Base-by-base conservation (phyloP, 768 basidiomycete genomes). In the Pholiota conissans region DNA sequence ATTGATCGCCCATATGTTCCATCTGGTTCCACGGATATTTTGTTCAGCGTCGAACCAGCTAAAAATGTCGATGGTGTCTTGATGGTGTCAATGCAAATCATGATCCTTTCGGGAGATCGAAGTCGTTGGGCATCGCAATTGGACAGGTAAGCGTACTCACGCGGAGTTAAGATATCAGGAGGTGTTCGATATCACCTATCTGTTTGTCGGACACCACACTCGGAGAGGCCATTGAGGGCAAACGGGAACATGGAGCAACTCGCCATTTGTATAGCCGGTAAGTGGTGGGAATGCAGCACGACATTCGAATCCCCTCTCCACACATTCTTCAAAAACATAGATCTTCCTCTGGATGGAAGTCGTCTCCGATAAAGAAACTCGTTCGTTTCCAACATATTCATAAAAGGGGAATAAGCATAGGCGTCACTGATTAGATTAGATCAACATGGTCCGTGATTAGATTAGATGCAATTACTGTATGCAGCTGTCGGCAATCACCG, bases 401-500 rank as follows among this genome's bases (percentile, higher is more conserved):
- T n/a, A n/a, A n/a, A n/a, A n/a, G n/a, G n/a, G n/a, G n/a, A n/a
- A n/a, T n/a, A n/a, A 35, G 11, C 34, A 3, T 13, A 9, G 11
- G n/a, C 34, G 34, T 13, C 34, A 35, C n/a, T 35, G 34, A 35
- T 35, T 35, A 35, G 34, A 35, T 35, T 35, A 35, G 34, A 35
- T 35, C 34, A 32, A 32, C 30, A 32, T 32, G 30, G 30, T 32
- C 30, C 11, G 30, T 16, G 39, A 53, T 29, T 45, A 27, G 37
- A 29, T 42, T 45, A 29, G 42, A 45, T 45, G 40, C 3, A 20
- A 37, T n/a, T 5, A 7, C 20, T 32, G 18, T 18, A 20, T 45
- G 18, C 1, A 28, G 28, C 8, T n/a, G 8, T 54, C 62, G 63
- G 58, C 56, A 48, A 65, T 62, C 55, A 56, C 61, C 63, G 63